phyloP scores from a whole-genome alignment of 2,329 filamentous ascomycete species.

The Leptographium flavum region DNA sequence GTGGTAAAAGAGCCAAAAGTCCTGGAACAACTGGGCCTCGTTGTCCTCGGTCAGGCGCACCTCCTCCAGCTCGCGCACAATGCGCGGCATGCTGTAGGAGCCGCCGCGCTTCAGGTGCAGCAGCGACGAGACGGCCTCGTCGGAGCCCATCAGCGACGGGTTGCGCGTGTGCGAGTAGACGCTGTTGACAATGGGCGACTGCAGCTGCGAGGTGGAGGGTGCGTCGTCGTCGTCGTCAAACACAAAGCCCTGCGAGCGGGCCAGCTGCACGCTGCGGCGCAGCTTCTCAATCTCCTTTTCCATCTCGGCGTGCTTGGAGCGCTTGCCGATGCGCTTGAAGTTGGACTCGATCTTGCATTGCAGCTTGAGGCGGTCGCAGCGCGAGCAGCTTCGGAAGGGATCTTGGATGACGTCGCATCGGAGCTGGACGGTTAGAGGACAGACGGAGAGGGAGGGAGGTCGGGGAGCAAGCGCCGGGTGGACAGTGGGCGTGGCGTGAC shows the following conservation, averaged over 20 bases:
- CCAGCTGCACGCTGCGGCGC: conserved; percentile 45
- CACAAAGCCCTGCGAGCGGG: conserved; percentile 43
- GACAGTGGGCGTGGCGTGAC: neutral
- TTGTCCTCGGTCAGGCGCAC: conserved; percentile 50
- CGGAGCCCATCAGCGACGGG: conserved; percentile 50
- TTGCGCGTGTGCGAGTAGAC: conserved; percentile 46
- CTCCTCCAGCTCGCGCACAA: conserved; percentile 47
- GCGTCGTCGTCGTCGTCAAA: conserved; percentile 29
- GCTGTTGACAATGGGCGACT: conserved; percentile 41
- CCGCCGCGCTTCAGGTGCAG: conserved; percentile 52
- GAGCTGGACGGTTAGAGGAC: conserved; percentile 32
- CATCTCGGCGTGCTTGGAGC: conserved; percentile 75
- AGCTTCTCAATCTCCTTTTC: conserved; percentile 65
- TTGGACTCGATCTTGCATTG: conserved; percentile 79
- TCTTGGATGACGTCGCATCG: conserved; percentile 76
- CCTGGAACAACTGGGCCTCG: conserved; percentile 51
- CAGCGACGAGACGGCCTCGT: conserved; percentile 53
- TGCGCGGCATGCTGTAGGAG: conserved; percentile 44
- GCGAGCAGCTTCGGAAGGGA: conserved; percentile 61
- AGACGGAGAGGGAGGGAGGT: neutral
- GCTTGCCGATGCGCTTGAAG: conserved; percentile 70
- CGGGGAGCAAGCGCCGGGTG: neutral
- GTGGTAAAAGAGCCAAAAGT: conserved; percentile 66
- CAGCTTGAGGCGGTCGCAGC: conserved; percentile 66
- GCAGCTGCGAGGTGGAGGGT: conserved; percentile 31